A percentile compares a stretch with the other conserved stretches of the same genome.
Evolutionary conservation across 2,329 filamentous ascomycete genomes (phyloP).

Genomic region (Neocatenulostroma microsporum): DNA sequence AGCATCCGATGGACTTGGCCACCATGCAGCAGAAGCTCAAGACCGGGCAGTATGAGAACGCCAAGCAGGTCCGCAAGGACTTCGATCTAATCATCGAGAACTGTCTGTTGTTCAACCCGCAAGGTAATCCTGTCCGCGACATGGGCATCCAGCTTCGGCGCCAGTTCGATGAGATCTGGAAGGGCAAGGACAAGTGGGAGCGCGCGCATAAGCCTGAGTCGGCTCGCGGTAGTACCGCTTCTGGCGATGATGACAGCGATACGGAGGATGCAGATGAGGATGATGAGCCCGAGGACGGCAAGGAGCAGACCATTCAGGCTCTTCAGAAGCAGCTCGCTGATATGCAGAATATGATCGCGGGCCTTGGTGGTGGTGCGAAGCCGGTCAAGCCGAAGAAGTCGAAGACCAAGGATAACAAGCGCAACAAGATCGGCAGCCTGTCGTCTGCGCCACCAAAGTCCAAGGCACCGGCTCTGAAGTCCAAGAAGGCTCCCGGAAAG

Average conservation of each 20-base stretch:
- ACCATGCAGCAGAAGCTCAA: constrained; percentile 75
- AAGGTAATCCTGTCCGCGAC: constrained; percentile 63
- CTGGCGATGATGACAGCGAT: constrained; percentile 63
- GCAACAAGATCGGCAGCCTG: constrained; percentile 7
- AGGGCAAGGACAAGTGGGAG: constrained; percentile 73
- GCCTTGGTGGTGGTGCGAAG: constrained; percentile 22
- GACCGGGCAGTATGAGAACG: constrained; percentile 67
- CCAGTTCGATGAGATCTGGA: constrained; percentile 68
- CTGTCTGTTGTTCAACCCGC: constrained; percentile 86
- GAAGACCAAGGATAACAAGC: constrained; percentile 19
- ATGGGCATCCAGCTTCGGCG: constrained; percentile 66
- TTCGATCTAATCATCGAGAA: constrained; percentile 79
- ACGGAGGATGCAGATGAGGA: constrained; percentile 57
- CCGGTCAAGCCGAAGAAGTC: constrained; percentile 34
- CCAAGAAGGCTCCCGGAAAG: constrained; percentile 43
- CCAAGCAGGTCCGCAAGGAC: constrained; percentile 80
- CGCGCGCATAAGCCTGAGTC: constrained; percentile 62
- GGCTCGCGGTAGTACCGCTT: constrained; percentile 56
- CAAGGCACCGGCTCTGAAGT: constrained; percentile 27
- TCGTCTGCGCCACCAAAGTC: constrained; percentile 7
- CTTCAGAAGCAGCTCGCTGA: constrained; percentile 60
- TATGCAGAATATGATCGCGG: constrained; percentile 43
- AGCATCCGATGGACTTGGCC: constrained; percentile 89
- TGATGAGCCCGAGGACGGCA: constrained; percentile 39
- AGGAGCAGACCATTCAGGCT: constrained; percentile 52